A percentile compares a stretch with the other conserved stretches of the same genome.
phyloP scores from a whole-genome alignment of 179 eudicot species.

The Beta corolliflora region DNA sequence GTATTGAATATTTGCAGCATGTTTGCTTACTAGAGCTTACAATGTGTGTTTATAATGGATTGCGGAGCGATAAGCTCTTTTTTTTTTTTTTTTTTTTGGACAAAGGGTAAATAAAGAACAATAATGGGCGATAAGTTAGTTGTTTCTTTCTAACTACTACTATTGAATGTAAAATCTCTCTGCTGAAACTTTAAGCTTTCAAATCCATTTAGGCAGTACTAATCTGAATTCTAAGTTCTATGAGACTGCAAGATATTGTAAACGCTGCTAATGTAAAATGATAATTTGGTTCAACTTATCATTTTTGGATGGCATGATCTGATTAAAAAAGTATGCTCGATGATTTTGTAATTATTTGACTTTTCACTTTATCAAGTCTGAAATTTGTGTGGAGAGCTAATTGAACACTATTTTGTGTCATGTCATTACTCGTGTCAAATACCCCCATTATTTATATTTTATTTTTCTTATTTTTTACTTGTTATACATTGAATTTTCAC shows the following conservation, averaged over 20 bases:
- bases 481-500: too few relatives aligned
- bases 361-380: not conserved
- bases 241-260: not conserved
- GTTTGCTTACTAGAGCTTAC: not conserved
- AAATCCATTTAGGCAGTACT: not conserved
- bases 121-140: not conserved
- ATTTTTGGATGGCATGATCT: not conserved
- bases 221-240: not conserved
- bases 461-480: too few relatives aligned
- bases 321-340: not conserved
- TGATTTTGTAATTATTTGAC: not conserved
- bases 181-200: not conserved
- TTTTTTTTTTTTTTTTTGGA: too few relatives aligned
- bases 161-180: not conserved
- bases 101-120: too few relatives aligned
- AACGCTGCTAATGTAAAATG: not conserved
- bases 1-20: not conserved
- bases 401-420: not conserved
- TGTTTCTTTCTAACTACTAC: not conserved
- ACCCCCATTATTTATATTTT: not conserved
- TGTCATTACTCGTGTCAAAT: not conserved
- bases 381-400: not conserved
- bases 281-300: not conserved
- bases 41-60: not conserved
- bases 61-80: not conserved